phyloP scores from a whole-genome alignment of 805 yeast genomes.

The Metschnikowia shivogae region DNA sequence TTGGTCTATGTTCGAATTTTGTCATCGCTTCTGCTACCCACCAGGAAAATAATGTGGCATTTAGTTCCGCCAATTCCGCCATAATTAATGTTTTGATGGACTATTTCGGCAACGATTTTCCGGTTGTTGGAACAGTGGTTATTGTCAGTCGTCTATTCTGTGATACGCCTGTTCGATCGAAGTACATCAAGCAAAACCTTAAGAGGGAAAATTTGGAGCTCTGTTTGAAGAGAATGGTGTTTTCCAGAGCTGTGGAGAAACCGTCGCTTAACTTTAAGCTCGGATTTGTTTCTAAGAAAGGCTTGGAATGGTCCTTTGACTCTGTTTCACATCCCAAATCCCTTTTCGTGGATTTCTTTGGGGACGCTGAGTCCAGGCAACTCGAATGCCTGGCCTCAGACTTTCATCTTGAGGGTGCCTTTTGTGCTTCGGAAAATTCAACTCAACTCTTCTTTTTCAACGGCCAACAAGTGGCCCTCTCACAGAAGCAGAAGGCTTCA shows the following conservation, averaged over 20 bases:
- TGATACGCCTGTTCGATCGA: constrained; percentile 42
- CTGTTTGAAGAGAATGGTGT: constrained; percentile 26
- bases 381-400: background rate
- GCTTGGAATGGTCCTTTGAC: background rate
- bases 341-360: background rate
- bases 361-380: background rate
- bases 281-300: background rate
- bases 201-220: constrained; percentile 21
- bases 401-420: background rate
- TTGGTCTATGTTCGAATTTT: background rate
- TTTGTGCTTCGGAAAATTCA: background rate
- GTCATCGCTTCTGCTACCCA: background rate
- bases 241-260: constrained; percentile 24
- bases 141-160: constrained; percentile 38
- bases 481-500: background rate
- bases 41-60: background rate
- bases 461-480: background rate
- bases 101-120: background rate
- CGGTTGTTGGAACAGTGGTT: constrained; percentile 36
- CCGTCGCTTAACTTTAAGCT: constrained; percentile 13
- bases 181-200: constrained; percentile 15
- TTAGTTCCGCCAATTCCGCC: background rate
- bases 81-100: constrained; percentile 1
- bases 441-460: background rate
- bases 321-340: background rate